Evolutionary conservation across 169 alveolate genomes (phyloP).

Genomic region (Plasmodium yoelii): DNA sequence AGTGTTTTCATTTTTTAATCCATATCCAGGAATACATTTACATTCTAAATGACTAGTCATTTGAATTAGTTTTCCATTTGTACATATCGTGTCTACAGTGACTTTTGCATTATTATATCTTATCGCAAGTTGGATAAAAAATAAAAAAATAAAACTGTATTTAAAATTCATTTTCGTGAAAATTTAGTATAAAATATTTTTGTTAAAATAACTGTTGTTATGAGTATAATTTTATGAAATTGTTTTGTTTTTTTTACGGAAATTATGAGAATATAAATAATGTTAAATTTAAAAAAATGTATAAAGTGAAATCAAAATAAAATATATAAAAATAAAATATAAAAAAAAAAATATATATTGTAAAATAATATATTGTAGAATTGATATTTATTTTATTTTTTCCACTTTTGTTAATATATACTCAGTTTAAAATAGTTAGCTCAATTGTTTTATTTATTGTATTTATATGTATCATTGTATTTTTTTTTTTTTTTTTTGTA

Average conservation of each 20-base stretch:
- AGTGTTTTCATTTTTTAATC: background rate
- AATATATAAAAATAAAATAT: too few relatives aligned
- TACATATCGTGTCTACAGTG: constrained; percentile 24
- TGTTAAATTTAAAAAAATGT: background rate
- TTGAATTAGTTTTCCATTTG: constrained; percentile 34
- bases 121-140: constrained; percentile 19
- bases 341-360: background rate
- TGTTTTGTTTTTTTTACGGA: background rate
- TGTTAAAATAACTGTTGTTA: too few relatives aligned
- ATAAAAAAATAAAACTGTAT: constrained; percentile 19
- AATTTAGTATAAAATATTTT: background rate
- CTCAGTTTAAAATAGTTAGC: background rate
- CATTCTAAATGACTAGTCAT: constrained; percentile 54
- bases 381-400: background rate
- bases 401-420: background rate
- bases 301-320: background rate
- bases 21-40: constrained; percentile 26
- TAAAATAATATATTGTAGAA: background rate
- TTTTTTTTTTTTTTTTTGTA: constrained; percentile 8
- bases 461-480: background rate
- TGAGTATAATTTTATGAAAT: too few relatives aligned
- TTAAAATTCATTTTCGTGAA: constrained; percentile 29
- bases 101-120: constrained; percentile 10
- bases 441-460: constrained; percentile 3
- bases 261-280: background rate